Percentiles rank a stretch among this genome's conserved stretches.
Conservation (phyloP, 2,329 filamentous ascomycete species). For the Colletotrichum caudatum region DNA sequence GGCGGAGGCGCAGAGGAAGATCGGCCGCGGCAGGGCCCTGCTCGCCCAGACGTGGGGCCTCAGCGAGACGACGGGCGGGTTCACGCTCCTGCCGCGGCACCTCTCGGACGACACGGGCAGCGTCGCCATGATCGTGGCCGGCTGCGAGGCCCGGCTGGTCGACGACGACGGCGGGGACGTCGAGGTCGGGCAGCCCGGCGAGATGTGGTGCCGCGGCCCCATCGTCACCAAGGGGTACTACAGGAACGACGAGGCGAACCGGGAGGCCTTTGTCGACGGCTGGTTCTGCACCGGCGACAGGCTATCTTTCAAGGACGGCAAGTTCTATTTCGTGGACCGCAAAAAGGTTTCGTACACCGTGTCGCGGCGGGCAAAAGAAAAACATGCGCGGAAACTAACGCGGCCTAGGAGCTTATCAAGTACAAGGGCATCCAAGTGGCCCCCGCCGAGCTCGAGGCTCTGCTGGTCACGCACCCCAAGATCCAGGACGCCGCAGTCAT, state of each 20-base stretch:
- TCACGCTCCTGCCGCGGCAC: conserved; percentile 59
- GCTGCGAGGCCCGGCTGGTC: conserved; percentile 52
- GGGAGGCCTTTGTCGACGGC: conserved; percentile 64
- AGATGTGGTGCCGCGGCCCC: conserved; percentile 77
- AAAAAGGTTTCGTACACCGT: conserved; percentile 66
- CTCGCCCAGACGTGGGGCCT: conserved; percentile 69
- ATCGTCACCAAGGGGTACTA: conserved; percentile 79
- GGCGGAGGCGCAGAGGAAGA: conserved; percentile 60
- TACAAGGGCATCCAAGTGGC: conserved; percentile 75
- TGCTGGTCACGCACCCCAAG: conserved; percentile 56
- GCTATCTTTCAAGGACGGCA: conserved; percentile 75
- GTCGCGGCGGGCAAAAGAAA: neutral
- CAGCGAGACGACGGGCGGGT: conserved; percentile 65
- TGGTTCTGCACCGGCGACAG: conserved; percentile 89
- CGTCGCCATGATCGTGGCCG: conserved; percentile 57
- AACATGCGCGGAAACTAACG: neutral
- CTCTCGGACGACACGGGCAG: conserved; percentile 60
- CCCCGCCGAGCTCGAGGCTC: conserved; percentile 71
- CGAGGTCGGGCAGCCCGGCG: conserved; percentile 60
- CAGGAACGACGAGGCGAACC: conserved; percentile 75
- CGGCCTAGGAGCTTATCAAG: conserved; percentile 67
- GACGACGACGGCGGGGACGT: conserved; percentile 57
- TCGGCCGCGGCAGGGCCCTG: conserved; percentile 55
- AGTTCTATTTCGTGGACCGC: conserved; percentile 84
- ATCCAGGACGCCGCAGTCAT: conserved; percentile 71